These are phyloP conservation scores for Elsinoe arachidis DNA, from an alignment of 2,329 filamentous ascomycete genomes.

Conservation along the genomic window DNA sequence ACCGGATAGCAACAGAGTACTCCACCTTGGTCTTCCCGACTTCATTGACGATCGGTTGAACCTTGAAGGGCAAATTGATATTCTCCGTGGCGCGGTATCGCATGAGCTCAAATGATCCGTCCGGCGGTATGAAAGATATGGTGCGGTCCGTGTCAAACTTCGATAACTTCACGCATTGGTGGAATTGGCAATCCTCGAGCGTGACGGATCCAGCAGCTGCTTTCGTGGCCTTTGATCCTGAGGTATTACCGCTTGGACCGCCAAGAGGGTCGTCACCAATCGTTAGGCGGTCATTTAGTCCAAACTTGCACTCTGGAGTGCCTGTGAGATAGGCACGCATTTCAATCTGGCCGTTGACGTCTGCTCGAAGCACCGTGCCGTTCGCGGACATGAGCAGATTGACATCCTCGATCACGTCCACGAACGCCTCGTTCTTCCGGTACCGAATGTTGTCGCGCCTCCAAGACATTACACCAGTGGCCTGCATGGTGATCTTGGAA, in stretches of 20 bases:
- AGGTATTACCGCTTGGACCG: conserved; percentile 64
- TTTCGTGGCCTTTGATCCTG: conserved; percentile 82
- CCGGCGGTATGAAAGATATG: conserved; percentile 92
- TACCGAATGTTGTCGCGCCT: conserved; percentile 96
- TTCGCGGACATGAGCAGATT: conserved; percentile 99
- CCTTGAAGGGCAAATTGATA: conserved; percentile 96
- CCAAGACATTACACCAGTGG: conserved; percentile 94
- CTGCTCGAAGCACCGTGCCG: conserved; percentile 85
- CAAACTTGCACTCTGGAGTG: conserved; percentile 97
- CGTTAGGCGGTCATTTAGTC: conserved; percentile 87
- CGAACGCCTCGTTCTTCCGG: conserved; percentile 98
- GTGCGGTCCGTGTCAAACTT: conserved; percentile 96
- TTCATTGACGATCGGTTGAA: conserved; percentile 97
- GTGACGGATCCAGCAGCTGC: conserved; percentile 93
- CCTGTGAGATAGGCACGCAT: conserved; percentile 97
- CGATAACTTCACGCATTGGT: conserved; percentile 95
- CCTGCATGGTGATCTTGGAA: conserved; percentile 98
- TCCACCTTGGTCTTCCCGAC: conserved; percentile 95
- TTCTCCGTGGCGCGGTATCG: conserved; percentile 97
- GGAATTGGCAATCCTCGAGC: conserved; percentile 95
- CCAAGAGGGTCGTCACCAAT: conserved; percentile 58
- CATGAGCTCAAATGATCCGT: conserved; percentile 98
- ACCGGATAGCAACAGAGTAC: conserved; percentile 94
- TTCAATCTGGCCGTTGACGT: conserved; percentile 94
- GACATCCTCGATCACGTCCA: conserved; percentile 98